Conservation (phyloP, 768 basidiomycete species). For the Leccinum subgranulosum region DNA sequence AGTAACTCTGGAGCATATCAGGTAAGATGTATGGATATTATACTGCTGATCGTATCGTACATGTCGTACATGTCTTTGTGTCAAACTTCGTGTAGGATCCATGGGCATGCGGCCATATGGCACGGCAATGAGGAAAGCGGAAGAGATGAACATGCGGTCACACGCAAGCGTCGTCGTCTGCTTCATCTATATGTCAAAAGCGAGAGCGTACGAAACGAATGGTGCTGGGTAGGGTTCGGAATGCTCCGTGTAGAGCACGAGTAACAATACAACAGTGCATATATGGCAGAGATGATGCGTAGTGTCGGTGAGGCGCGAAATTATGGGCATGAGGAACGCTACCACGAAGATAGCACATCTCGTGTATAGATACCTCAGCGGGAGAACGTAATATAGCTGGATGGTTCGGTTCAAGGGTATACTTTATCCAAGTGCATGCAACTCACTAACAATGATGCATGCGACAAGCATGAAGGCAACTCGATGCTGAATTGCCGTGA, state of each 20-base stretch:
- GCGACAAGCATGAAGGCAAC: slow-evolving; percentile 4
- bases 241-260: slow-evolving; percentile 5
- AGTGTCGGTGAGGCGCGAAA: slow-evolving; percentile 8
- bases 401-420: background rate
- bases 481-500: background rate
- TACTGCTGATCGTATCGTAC: slow-evolving; percentile 26
- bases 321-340: slow-evolving; percentile 17
- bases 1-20: slow-evolving; percentile 6
- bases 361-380: slow-evolving; percentile 20
- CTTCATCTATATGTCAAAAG: slow-evolving; percentile 19
- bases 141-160: slow-evolving; percentile 17
- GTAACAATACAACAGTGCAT: slow-evolving; percentile 10
- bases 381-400: slow-evolving; percentile 13
- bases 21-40: slow-evolving; percentile 20
- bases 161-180: slow-evolving; percentile 15
- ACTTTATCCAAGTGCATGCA: background rate
- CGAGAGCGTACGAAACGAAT: slow-evolving; percentile 5
- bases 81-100: slow-evolving; percentile 11
- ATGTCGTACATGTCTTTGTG: slow-evolving; percentile 22
- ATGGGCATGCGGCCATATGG: slow-evolving; percentile 17
- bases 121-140: slow-evolving; percentile 16
- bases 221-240: background rate
- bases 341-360: slow-evolving; percentile 17
- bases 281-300: slow-evolving; percentile 10
- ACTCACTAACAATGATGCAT: slow-evolving; percentile 17